These are phyloP conservation scores for Beauveria medogensis DNA, from an alignment of 2,329 filamentous ascomycete genomes.

Conservation along the genomic window DNA sequence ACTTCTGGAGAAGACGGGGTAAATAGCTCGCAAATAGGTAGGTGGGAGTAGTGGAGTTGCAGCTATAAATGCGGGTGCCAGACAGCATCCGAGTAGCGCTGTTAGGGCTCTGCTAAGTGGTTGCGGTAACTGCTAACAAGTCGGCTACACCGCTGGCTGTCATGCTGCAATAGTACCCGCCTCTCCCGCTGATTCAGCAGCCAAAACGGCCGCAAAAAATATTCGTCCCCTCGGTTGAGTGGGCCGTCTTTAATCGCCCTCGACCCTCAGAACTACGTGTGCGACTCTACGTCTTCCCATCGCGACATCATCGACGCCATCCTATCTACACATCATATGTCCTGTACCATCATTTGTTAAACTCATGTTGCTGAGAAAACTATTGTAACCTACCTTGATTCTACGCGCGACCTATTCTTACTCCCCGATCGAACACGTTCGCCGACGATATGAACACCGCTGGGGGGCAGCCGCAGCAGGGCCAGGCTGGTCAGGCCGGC, in stretches of 20 bases:
- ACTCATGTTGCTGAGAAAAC: not conserved
- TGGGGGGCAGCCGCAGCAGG: conserved; percentile 19
- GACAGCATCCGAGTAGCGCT: too few species aligned
- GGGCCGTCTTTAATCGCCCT: not conserved
- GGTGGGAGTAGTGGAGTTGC: too few species aligned
- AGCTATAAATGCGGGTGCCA: too few species aligned
- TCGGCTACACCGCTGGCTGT: too few species aligned
- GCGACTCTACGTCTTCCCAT: not conserved
- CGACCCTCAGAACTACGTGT: not conserved
- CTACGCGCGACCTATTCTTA: not conserved
- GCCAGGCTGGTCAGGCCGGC: conserved; percentile 17
- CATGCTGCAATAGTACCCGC: not conserved
- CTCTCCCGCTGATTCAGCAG: conserved; percentile 6
- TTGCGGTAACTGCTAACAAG: too few species aligned
- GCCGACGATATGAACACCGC: conserved; percentile 18
- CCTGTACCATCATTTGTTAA: not conserved
- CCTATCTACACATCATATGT: not conserved
- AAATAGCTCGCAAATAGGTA: too few species aligned
- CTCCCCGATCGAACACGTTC: not conserved
- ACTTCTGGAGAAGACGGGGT: not conserved
- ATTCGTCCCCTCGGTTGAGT: not conserved
- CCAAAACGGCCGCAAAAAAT: conserved; percentile 1
- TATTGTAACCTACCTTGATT: not conserved
- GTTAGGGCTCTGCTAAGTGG: too few species aligned
- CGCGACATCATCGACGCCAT: not conserved